A percentile compares a stretch with the other conserved stretches of the same genome.
Conservation (phyloP, 2,329 filamentous ascomycete genomes). For the Acephala macrosclerotiorum region DNA sequence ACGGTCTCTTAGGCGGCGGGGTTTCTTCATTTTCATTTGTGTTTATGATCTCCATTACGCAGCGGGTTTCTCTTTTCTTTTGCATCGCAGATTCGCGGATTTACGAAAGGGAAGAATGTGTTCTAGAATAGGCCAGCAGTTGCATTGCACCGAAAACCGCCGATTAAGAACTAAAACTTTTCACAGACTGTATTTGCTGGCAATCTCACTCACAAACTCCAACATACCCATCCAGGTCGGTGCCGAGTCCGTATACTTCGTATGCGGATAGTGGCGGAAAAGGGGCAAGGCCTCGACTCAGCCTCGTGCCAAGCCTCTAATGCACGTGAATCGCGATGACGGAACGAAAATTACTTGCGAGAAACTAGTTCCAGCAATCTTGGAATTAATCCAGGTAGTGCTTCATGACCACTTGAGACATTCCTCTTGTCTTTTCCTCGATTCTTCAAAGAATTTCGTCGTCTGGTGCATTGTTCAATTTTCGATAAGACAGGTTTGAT, state of each 20-base stretch:
- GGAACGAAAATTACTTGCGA: background rate
- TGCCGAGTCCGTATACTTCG: background rate
- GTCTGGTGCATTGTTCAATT: slow-evolving; percentile 8
- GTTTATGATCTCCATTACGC: slow-evolving; percentile 42
- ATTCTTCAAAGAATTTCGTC: background rate
- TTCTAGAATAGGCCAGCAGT: slow-evolving; percentile 38
- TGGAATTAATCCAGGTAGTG: background rate
- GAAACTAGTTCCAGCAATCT: background rate
- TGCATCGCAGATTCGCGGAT: slow-evolving; percentile 43
- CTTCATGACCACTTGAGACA: background rate
- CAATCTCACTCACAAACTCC: background rate
- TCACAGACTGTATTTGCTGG: background rate
- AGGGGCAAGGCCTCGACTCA: slow-evolving; percentile 4
- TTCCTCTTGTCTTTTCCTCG: background rate
- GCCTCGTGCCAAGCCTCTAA: slow-evolving; percentile 9
- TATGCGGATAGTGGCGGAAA: background rate
- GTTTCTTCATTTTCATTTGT: slow-evolving; percentile 32
- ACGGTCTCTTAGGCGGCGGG: slow-evolving; percentile 20
- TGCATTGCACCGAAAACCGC: slow-evolving; percentile 39
- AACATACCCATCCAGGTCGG: background rate
- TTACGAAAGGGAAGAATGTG: slow-evolving; percentile 32
- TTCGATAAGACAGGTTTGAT: background rate
- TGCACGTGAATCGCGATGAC: slow-evolving; percentile 1
- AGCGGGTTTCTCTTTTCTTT: slow-evolving; percentile 42
- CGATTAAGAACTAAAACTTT: slow-evolving; percentile 38